Evolutionary conservation across 2,329 filamentous ascomycete genomes (phyloP).

Genomic region (Alternaria novae-zelandiae): DNA sequence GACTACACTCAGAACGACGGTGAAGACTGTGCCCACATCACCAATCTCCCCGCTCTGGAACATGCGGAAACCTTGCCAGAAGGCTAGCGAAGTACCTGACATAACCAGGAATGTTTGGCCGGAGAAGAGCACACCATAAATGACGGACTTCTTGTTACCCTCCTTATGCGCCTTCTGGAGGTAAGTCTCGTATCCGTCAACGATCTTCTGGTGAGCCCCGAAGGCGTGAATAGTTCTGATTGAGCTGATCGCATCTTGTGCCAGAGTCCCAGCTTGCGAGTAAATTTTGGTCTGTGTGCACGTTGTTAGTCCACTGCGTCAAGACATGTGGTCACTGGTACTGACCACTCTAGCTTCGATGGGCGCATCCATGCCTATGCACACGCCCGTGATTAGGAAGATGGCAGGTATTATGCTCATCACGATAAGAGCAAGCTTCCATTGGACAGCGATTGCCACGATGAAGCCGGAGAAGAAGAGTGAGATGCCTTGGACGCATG

Average conservation of each 20-base stretch:
- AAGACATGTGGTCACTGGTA: neutral
- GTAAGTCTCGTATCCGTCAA: slow-evolving; percentile 61
- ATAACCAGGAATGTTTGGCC: slow-evolving; percentile 71
- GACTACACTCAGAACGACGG: slow-evolving; percentile 78
- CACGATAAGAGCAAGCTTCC: slow-evolving; percentile 85
- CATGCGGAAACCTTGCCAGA: slow-evolving; percentile 64
- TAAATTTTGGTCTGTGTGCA: slow-evolving; percentile 5
- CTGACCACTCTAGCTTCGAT: slow-evolving; percentile 21
- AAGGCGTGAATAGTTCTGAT: slow-evolving; percentile 62
- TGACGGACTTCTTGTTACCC: slow-evolving; percentile 63
- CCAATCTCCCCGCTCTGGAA: slow-evolving; percentile 18
- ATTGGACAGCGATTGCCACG: slow-evolving; percentile 87
- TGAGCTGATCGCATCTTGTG: neutral
- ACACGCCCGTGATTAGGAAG: slow-evolving; percentile 19
- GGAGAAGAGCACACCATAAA: slow-evolving; percentile 63
- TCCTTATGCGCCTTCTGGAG: slow-evolving; percentile 57
- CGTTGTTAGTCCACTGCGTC: neutral
- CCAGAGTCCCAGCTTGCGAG: slow-evolving; percentile 6
- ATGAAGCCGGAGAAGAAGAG: slow-evolving; percentile 83
- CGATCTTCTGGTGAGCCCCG: slow-evolving; percentile 62
- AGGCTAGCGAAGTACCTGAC: slow-evolving; percentile 68
- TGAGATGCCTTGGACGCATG: slow-evolving; percentile 48
- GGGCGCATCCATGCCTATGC: slow-evolving; percentile 14
- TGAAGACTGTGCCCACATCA: slow-evolving; percentile 74
- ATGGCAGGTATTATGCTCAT: slow-evolving; percentile 54